Conservation (phyloP, 164 flowering plant genomes). For the Tetracentron sinense region DNA sequence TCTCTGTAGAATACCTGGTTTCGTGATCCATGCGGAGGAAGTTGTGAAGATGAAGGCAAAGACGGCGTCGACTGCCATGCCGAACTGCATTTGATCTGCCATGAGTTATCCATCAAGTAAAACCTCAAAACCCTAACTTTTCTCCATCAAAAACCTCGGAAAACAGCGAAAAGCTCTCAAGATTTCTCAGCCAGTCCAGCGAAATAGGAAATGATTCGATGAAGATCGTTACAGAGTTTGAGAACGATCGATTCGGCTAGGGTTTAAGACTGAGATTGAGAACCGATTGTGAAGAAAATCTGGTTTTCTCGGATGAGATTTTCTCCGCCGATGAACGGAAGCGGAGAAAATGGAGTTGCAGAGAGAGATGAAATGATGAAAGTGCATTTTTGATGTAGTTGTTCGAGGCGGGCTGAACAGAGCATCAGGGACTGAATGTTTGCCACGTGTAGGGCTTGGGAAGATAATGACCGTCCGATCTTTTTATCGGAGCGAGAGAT, state of each 20-base stretch:
- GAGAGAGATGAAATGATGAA: conserved; percentile 10
- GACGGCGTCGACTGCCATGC: conserved; percentile 19
- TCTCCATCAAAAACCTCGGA: conserved; percentile 18
- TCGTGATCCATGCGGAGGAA: conserved; percentile 20
- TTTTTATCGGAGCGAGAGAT: background rate
- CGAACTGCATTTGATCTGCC: conserved; percentile 34
- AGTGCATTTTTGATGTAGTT: conserved; percentile 17
- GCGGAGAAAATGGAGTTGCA: conserved; percentile 3
- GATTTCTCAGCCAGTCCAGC: background rate
- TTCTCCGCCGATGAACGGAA: background rate
- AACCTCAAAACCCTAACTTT: conserved; percentile 17
- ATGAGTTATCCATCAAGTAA: conserved; percentile 29
- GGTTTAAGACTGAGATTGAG: background rate
- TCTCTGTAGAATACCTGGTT: conserved; percentile 28
- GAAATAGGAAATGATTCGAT: background rate
- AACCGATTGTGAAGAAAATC: background rate
- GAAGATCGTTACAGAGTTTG: background rate
- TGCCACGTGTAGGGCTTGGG: conserved; percentile 15
- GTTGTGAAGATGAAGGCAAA: conserved; percentile 18
- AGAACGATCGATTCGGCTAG: background rate
- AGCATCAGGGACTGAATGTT: conserved; percentile 3
- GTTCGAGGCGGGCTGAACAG: conserved; percentile 27
- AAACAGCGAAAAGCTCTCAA: background rate
- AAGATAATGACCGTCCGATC: conserved; percentile 13
- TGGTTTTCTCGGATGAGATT: background rate